Conservation (phyloP, 2,329 filamentous ascomycete species). For the Trichophaea hybrida region DNA sequence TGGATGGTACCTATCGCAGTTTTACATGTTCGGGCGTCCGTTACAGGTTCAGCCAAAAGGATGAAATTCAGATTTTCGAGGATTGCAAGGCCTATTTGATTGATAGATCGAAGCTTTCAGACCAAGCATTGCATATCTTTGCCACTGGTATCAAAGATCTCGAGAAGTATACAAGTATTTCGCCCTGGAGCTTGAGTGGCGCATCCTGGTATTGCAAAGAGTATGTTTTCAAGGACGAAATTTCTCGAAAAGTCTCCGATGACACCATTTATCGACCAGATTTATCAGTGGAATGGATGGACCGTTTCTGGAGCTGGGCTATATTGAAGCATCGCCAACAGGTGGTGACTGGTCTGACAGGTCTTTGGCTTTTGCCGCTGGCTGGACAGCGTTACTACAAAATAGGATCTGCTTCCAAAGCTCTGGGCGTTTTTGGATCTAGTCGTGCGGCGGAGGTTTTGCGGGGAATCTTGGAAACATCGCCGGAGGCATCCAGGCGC, state of each 20-base stretch:
- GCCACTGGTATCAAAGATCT: slow-evolving; percentile 5
- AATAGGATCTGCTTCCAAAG: slow-evolving; percentile 5
- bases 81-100: background rate
- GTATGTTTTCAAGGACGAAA: slow-evolving; percentile 5
- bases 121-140: background rate
- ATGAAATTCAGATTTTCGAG: background rate
- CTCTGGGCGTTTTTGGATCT: slow-evolving; percentile 7
- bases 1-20: slow-evolving; percentile 7
- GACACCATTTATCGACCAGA: slow-evolving; percentile 6
- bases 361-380: slow-evolving; percentile 28
- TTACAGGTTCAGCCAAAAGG: background rate
- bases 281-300: slow-evolving; percentile 3
- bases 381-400: slow-evolving; percentile 23
- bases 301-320: slow-evolving; percentile 17
- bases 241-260: background rate
- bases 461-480: background rate
- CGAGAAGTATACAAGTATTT: slow-evolving; percentile 10
- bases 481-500: background rate
- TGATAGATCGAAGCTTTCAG: slow-evolving; percentile 2
- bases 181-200: slow-evolving; percentile 13
- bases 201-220: slow-evolving; percentile 13
- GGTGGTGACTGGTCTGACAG: slow-evolving; percentile 6
- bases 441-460: slow-evolving; percentile 4
- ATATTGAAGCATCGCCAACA: background rate
- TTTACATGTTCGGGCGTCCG: background rate